phyloP scores from a whole-genome alignment of 805 yeast genomes.

The Wickerhamiella slavikovae region DNA sequence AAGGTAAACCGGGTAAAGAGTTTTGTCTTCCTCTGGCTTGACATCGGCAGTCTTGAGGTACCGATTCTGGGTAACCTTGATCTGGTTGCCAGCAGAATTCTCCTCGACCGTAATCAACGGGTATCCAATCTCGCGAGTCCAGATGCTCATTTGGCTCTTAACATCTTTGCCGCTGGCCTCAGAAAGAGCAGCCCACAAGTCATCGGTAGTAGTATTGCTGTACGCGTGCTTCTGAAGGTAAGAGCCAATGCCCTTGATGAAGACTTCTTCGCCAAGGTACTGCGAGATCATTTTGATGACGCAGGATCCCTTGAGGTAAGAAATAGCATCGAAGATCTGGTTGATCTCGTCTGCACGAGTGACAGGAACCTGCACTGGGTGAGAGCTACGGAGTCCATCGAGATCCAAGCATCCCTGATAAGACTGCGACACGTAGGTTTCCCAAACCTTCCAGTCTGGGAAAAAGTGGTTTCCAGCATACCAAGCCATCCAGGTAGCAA shows the following conservation, averaged over 20 bases:
- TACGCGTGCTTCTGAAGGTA: constrained; percentile 44
- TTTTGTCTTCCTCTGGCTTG: constrained; percentile 32
- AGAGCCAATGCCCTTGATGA: constrained; percentile 50
- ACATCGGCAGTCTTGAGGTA: constrained; percentile 46
- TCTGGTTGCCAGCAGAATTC: constrained; percentile 15
- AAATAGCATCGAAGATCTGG: constrained; percentile 65
- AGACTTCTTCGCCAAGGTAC: constrained; percentile 45
- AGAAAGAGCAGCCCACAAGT: constrained; percentile 48
- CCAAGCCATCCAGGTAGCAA: constrained; percentile 74
- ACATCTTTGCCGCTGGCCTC: constrained; percentile 45
- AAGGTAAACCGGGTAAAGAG: constrained; percentile 34
- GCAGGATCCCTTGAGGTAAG: constrained; percentile 67
- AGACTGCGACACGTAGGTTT: constrained; percentile 57
- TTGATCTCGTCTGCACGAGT: constrained; percentile 57
- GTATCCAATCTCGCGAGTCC: constrained; percentile 59
- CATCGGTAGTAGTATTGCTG: constrained; percentile 53
- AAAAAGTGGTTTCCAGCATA: constrained; percentile 44
- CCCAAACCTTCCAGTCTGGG: constrained; percentile 70
- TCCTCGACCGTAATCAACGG: constrained; percentile 39
- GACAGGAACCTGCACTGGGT: constrained; percentile 72
- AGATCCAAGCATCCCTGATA: constrained; percentile 55
- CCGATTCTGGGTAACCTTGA: constrained; percentile 34
- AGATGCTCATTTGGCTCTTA: constrained; percentile 35
- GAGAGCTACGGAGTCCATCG: constrained; percentile 53
- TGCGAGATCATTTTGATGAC: constrained; percentile 57